Evolutionary conservation across 192 early-diverging fungal genomes (phyloP), one percentile per base, ranked within the genome.

Genomic region (Entomortierella parvispora): DNA sequence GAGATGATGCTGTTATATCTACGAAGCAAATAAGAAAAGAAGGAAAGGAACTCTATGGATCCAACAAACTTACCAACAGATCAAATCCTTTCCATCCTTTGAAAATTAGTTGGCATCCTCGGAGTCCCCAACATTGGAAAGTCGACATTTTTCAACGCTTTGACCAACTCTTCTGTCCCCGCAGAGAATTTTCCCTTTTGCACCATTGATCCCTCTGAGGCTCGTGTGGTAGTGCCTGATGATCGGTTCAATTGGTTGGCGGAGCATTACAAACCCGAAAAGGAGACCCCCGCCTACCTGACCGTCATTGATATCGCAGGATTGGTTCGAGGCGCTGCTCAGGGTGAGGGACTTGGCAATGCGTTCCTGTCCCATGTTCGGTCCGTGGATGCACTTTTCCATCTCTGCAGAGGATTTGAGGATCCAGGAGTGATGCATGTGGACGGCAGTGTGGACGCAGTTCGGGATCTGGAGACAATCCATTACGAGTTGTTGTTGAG

Each of bases 171-270:
- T 31, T 68, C 67, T 22, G 80, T 84, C 6, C 71, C 80, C 22
- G 83, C 90, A 23, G 92, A 92, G 58, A 95, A 95, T 71, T 95
- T 91, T 69, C 93, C 93, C 9, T 95, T 95, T 81, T 93, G 91
- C 68, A 94, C 90, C 5, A 92, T 89, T 57, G 91, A 93, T 69
- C 93, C 93, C 26, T 82, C 84, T 26, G 91, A 92, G 74, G 87
- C 90, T 28, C 84, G 89, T 18, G 88, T 89, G 0, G 66, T 81
- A 7, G 90, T 95, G 3, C 89, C 88, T 32, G 93, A 95, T 65
- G 53, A 72, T 4, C 84, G 93, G 9, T 88, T 93, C 60, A 87
- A 90, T 32, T 90, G 87, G 85, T 85, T 94, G 22, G 70, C 62
- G 51, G 71, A 87, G 26, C 65, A 84, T 26, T 92, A 88, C 69